A percentile compares a stretch with the other conserved stretches of the same genome.
Evolutionary conservation across 2,329 filamentous ascomycete species (phyloP).

Genomic region (Cercospora sp.): DNA sequence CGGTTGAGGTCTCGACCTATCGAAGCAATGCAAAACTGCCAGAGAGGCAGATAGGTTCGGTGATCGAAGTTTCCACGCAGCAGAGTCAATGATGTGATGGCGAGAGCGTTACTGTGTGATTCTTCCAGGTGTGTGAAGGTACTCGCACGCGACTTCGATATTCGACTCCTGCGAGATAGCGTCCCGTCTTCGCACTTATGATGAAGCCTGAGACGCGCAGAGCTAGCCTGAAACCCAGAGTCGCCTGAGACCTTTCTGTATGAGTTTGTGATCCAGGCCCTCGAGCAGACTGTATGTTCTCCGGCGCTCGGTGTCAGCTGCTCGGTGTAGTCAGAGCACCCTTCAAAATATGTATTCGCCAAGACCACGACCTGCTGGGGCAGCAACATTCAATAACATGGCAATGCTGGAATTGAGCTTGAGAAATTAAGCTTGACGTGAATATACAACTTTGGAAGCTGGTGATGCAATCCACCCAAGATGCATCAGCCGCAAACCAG

Average conservation of each 20-base stretch:
- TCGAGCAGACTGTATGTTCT: neutral
- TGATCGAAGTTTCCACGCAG: neutral
- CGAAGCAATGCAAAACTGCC: neutral
- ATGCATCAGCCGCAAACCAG: neutral
- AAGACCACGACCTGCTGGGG: neutral
- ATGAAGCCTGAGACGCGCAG: neutral
- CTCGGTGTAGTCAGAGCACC: neutral
- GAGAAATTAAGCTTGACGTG: neutral
- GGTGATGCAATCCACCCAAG: neutral
- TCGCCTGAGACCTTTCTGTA: neutral
- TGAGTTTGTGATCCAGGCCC: neutral
- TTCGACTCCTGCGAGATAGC: neutral
- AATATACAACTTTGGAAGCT: neutral
- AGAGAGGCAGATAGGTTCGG: neutral
- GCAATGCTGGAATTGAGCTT: neutral
- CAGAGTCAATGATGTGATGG: neutral
- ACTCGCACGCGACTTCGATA: neutral
- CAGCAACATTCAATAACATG: neutral
- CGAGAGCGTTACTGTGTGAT: neutral
- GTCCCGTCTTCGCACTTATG: neutral
- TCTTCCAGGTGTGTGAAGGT: neutral
- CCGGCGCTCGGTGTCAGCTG: neutral
- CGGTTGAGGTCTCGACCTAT: neutral
- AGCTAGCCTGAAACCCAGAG: neutral
- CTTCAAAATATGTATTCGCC: neutral